Base-by-base conservation (phyloP, 163 green algal genomes). In the Scenedesmus sp. region DNA sequence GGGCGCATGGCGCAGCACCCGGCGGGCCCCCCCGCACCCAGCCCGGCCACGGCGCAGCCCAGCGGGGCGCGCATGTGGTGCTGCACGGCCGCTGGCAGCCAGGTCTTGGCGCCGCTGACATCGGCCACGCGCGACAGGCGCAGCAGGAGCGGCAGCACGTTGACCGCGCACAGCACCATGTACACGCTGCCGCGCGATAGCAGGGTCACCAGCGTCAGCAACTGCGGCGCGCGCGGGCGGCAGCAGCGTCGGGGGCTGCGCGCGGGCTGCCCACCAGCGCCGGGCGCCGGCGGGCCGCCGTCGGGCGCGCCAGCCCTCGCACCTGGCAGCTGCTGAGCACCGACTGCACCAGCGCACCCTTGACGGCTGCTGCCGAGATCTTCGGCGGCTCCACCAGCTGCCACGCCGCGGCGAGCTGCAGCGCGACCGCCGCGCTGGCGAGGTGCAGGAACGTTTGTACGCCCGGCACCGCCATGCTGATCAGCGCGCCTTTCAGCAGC, bases 401-500 rank as follows among this genome's bases (percentile, higher is more conserved):
- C 36, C 13, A 66, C 3, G 69, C 56, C n/a, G 31, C 69, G 9
- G 65, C 14, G 4, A 66, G n/a, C 39, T 66, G 36, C n/a, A 66
- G 69, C 69, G 65, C 10, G 0, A 39, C 3, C n/a, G 34, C 33
- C 44, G 69, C 51, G 9, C 51, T 13, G 2, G 56, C 29, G 33
- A 77, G n/a, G 26, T 77, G 69, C 53, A 77, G 36, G 53, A 77
- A 77, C 18, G 69, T 53, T 14, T 66, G 69, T 34, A 77, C 69
- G 22, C 51, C 69, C 31, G 69, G 69, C 2, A 51, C 65, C 24
- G 63, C 51, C 69, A 77, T 47, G 39, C 39, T 47, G 39, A 47
- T 47, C 7, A 47, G 39, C 39, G 39, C 6, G 39, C 39, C 39
- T n/a, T n/a, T n/a, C n/a, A n/a, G n/a, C n/a, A n/a, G n/a, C n/a